Evolutionary conservation across 371 early-diverging fungal genomes (phyloP), one percentile per base, ranked within the genome.

Genomic region (Capillidium rhysosporum): DNA sequence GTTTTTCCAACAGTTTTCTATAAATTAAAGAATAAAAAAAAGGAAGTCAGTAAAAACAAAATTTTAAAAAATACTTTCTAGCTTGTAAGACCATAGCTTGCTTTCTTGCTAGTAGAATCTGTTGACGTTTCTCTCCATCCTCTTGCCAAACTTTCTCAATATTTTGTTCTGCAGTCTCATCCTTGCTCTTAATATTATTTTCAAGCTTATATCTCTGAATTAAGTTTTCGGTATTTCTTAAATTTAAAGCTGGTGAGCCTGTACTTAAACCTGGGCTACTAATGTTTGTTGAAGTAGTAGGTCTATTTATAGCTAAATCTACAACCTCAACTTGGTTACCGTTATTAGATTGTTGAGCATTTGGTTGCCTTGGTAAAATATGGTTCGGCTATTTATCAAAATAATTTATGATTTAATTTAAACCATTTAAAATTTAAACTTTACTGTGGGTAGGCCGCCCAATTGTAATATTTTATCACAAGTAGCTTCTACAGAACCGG

Each of bases 61-160:
- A 16, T 26, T 10, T 14, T 45, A 29, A 2, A 16, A 61, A 69
- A 60, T 67, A 76, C 81, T 77, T 77, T 64, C 88, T 77, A 26
- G 91, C 91, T 64, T 84, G 81, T 53, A 81, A 65, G 10, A 91
- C 74, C 89, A 91, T 89, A 59, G 73, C 79, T 60, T 87, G 89
- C 64, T 91, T 91, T 45, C 86, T 74, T 48, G 74, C 76, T 59
- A 74, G 71, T 56, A 91, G 70, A 38, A 77, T 73, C 28, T 80
- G 76, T 56, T 86, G 84, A 28, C 89, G 69, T 57, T 75, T 85
- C 28, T 74, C 75, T 1, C 84, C 72, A 48, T 74, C 80, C 0
- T 66, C 60, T 40, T 82, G 84, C 92, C 92, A 91, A 18, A 76
- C 70, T 54, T 82, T 83, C 1, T 75, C 68, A 25, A 84, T 87